Percentiles rank a stretch among this genome's conserved stretches.
These are phyloP conservation scores for Scheffersomyces titani DNA, from an alignment of 1,139 yeast genomes.

Conservation along the genomic window DNA sequence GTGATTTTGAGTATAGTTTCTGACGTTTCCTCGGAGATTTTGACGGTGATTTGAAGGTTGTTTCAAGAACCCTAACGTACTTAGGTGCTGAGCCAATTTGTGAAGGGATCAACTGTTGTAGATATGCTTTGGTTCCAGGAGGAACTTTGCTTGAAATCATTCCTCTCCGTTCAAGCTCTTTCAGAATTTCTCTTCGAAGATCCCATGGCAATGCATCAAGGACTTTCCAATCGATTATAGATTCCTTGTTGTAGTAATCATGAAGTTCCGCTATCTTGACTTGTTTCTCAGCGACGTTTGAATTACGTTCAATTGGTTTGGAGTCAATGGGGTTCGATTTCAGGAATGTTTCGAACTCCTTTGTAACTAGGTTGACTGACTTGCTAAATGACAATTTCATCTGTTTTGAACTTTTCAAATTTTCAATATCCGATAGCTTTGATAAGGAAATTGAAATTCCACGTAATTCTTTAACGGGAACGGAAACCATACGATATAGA, in stretches of 20 bases:
- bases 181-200: constrained; percentile 49
- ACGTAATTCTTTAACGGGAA: constrained; percentile 69
- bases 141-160: constrained; percentile 8
- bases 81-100: constrained; percentile 32
- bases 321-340: not conserved
- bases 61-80: constrained; percentile 30
- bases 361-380: not conserved
- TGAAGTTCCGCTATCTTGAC: not conserved
- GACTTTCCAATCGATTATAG: constrained; percentile 53
- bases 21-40: constrained; percentile 3
- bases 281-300: not conserved
- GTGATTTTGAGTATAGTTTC: not conserved
- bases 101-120: constrained; percentile 28
- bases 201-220: constrained; percentile 56
- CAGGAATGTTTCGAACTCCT: not conserved
- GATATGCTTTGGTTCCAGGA: constrained; percentile 6
- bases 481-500: constrained; percentile 54
- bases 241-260: not conserved
- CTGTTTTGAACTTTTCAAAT: constrained; percentile 34
- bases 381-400: constrained; percentile 39
- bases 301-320: not conserved
- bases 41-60: constrained; percentile 8
- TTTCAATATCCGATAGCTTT: constrained; percentile 47
- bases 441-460: constrained; percentile 76
- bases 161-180: constrained; percentile 44